A percentile compares a stretch with the other conserved stretches of the same genome.
phyloP scores from a whole-genome alignment of 2,329 filamentous ascomycete genomes.

The Pseudonectria buxi region DNA sequence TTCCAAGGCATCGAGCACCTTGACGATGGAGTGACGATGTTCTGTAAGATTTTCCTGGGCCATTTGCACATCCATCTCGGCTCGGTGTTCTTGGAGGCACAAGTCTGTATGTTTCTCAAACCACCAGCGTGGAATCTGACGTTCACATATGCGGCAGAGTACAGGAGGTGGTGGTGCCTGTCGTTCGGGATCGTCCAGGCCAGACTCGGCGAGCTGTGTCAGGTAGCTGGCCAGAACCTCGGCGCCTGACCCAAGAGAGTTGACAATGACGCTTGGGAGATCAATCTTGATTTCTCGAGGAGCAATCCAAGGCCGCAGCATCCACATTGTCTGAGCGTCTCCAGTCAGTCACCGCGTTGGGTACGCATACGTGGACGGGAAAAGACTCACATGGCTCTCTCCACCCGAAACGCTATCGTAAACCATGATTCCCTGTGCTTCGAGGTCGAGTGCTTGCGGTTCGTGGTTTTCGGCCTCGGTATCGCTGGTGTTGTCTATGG shows the following conservation, averaged over 20 bases:
- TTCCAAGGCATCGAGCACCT: conserved; percentile 86
- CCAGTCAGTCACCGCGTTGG: conserved; percentile 19
- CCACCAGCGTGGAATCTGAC: conserved; percentile 98
- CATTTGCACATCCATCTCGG: conserved; percentile 97
- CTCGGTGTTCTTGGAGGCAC: conserved; percentile 89
- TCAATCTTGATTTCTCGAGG: conserved; percentile 95
- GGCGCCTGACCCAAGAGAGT: conserved; percentile 88
- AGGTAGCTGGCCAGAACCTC: conserved; percentile 93
- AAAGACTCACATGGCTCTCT: conserved; percentile 74
- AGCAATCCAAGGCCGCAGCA: conserved; percentile 85
- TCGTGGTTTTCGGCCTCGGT: conserved; percentile 31
- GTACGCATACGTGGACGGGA: not conserved
- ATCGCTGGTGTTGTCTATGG: conserved; percentile 34
- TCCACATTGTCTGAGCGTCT: conserved; percentile 85
- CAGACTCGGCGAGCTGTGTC: conserved; percentile 78
- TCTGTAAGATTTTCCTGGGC: conserved; percentile 87
- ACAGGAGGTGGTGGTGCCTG: conserved; percentile 82
- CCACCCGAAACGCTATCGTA: conserved; percentile 82
- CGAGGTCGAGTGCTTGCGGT: conserved; percentile 61
- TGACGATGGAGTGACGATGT: conserved; percentile 91
- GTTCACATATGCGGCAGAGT: conserved; percentile 93
- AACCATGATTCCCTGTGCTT: conserved; percentile 97
- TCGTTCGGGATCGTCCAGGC: conserved; percentile 65
- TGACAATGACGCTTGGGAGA: conserved; percentile 79
- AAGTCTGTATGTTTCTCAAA: conserved; percentile 98